phyloP scores from a whole-genome alignment of 2,329 filamentous ascomycete species.

The Myriosclerotinia duriaeana region DNA sequence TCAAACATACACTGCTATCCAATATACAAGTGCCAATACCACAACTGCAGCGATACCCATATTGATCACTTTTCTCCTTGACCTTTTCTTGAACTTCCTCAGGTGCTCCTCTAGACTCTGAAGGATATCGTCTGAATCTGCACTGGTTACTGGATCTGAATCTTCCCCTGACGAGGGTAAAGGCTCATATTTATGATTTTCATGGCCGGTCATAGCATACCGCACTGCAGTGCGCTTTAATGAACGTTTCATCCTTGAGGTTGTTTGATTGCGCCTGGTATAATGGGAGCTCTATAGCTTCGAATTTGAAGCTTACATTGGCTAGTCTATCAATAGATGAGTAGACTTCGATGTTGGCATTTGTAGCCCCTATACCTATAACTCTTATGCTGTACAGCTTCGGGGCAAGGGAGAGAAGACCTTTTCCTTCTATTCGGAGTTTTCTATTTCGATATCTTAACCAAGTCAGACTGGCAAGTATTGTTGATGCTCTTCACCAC shows the following conservation, averaged over 20 bases:
- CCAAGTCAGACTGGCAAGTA: conserved; percentile 1
- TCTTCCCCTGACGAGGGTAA: conserved; percentile 21
- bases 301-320: conserved; percentile 7
- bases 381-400: background rate
- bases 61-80: conserved; percentile 27
- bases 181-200: conserved; percentile 32
- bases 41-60: conserved; percentile 28
- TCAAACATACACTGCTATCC: conserved; percentile 32
- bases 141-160: conserved; percentile 22
- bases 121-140: conserved; percentile 23
- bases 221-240: conserved; percentile 19
- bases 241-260: conserved; percentile 26
- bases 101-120: conserved; percentile 29
- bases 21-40: conserved; percentile 32
- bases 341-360: background rate
- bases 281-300: background rate
- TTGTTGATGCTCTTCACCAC: conserved; percentile 16
- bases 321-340: background rate
- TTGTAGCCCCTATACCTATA: background rate
- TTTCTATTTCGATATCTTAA: background rate
- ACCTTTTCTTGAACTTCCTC: conserved; percentile 29
- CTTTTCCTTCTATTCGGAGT: background rate
- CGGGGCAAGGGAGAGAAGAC: background rate
- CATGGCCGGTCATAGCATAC: background rate
- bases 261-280: background rate